Evolutionary conservation across 2,329 filamentous ascomycete genomes (phyloP).

Genomic region (Elsinoe necatrix): DNA sequence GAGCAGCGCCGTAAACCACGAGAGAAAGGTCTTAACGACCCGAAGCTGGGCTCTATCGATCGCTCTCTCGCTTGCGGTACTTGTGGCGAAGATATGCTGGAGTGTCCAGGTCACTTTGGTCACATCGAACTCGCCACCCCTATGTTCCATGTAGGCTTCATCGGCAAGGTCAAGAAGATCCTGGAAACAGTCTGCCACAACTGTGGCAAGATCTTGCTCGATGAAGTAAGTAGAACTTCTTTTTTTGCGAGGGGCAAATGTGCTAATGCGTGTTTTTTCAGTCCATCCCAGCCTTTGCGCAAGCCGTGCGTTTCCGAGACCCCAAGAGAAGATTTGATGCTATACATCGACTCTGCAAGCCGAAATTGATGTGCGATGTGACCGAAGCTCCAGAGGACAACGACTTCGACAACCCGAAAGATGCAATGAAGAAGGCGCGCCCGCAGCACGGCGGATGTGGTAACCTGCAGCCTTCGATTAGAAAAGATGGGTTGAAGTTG

Average conservation of each 20-base stretch:
- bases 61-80: constrained; percentile 92
- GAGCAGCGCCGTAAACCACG: constrained; percentile 86
- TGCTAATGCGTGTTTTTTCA: constrained; percentile 36
- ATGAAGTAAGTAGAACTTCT: constrained; percentile 81
- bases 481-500: constrained; percentile 77
- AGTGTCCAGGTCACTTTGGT: constrained; percentile 96
- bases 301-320: constrained; percentile 76
- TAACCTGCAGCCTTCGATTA: constrained; percentile 79
- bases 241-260: constrained; percentile 25
- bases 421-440: constrained; percentile 43
- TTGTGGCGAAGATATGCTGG: constrained; percentile 88
- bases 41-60: constrained; percentile 92
- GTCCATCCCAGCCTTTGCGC: constrained; percentile 75
- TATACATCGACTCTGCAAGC: constrained; percentile 88
- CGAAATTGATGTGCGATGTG: constrained; percentile 75
- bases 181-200: constrained; percentile 98
- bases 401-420: constrained; percentile 51
- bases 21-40: constrained; percentile 87
- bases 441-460: constrained; percentile 79
- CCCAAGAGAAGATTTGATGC: constrained; percentile 90
- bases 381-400: constrained; percentile 61
- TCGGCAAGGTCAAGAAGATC: constrained; percentile 99
- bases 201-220: constrained; percentile 93
- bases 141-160: constrained; percentile 88
- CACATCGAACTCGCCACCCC: constrained; percentile 97